These are phyloP conservation scores for Cystobasidium onofrii DNA, from an alignment of 768 basidiomycete genomes.

Conservation along the genomic window DNA sequence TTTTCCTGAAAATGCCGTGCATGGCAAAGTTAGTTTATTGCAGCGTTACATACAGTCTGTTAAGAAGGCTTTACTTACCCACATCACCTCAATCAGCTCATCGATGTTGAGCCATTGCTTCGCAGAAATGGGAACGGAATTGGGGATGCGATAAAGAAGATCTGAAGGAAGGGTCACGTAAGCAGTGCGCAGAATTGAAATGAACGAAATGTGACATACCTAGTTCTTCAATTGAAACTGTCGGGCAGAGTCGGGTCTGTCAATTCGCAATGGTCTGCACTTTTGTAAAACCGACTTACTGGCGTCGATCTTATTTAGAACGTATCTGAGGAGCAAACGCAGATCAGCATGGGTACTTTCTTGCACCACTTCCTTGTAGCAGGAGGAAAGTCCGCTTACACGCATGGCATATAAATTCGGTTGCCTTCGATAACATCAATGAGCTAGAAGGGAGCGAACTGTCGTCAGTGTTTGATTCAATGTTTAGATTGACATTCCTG, in stretches of 20 bases:
- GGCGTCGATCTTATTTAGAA: constrained; percentile 87
- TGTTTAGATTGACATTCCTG: not conserved
- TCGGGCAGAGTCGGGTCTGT: not conserved
- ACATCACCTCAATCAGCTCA: constrained; percentile 61
- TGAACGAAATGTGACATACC: not conserved
- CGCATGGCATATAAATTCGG: constrained; percentile 85
- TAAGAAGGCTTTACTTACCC: not conserved
- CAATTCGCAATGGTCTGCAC: constrained; percentile 50
- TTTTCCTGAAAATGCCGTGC: constrained; percentile 68
- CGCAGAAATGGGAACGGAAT: constrained; percentile 89
- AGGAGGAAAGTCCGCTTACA: constrained; percentile 75
- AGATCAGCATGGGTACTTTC: no score
- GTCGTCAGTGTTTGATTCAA: not conserved
- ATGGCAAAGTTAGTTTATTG: constrained; percentile 43
- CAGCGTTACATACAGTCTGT: not conserved
- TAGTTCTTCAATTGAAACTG: constrained; percentile 26
- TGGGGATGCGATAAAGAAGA: constrained; percentile 72
- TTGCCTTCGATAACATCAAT: constrained; percentile 98
- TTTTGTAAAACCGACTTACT: constrained; percentile 52
- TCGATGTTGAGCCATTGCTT: constrained; percentile 94
- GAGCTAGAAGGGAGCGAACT: constrained; percentile 45
- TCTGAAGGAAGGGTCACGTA: constrained; percentile 45
- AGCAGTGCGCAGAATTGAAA: not conserved
- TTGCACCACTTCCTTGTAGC: no score
- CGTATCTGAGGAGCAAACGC: constrained; percentile 47